Evolutionary conservation across 768 basidiomycete species (phyloP).

Genomic region (Pholiota conissans): DNA sequence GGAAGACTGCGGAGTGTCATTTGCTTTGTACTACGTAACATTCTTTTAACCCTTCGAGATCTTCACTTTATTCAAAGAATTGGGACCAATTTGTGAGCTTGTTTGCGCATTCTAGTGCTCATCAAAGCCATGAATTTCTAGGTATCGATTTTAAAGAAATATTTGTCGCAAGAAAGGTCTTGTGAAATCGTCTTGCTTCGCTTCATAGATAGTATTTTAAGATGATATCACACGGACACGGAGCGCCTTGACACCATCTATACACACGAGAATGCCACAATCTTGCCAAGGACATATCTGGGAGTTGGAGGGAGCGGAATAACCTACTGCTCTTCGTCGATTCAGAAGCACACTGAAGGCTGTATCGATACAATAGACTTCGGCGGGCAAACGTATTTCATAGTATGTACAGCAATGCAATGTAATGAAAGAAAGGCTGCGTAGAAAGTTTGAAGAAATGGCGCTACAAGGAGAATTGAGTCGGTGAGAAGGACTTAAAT

Average conservation of each 20-base stretch:
- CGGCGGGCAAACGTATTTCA: background rate
- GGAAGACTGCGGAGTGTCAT: conserved; percentile 2
- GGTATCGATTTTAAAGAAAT: background rate
- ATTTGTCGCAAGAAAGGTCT: background rate
- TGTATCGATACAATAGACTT: background rate
- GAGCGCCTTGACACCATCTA: background rate
- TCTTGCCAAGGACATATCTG: background rate
- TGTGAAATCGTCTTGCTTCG: background rate
- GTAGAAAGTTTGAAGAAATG: background rate
- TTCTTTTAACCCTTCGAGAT: background rate
- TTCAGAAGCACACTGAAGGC: background rate
- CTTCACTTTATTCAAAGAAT: background rate
- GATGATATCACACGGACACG: background rate
- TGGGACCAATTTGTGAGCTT: background rate
- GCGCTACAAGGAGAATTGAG: background rate
- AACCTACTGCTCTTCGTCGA: background rate
- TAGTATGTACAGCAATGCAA: background rate
- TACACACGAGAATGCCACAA: background rate
- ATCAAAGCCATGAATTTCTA: background rate
- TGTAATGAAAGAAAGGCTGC: background rate
- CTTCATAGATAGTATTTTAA: background rate
- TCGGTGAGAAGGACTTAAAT: background rate
- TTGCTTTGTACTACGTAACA: background rate
- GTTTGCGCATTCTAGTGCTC: background rate
- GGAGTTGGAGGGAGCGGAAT: background rate